phyloP scores from a whole-genome alignment of 148 eudicot species.

The Beta vulgaris region DNA sequence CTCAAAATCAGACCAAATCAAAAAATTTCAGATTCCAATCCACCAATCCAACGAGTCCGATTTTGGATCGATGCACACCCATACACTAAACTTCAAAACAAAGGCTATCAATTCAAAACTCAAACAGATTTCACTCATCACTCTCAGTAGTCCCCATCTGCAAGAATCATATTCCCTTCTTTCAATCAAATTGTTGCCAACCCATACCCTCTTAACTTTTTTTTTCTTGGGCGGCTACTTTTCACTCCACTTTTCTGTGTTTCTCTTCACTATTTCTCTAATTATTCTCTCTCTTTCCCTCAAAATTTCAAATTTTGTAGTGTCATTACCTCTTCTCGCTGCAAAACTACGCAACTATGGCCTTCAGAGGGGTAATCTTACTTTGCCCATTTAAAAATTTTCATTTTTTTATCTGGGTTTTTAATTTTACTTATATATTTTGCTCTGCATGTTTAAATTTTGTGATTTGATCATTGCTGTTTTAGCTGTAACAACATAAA shows the following conservation, averaged over 20 bases:
- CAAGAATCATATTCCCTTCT: background rate
- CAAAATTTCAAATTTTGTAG: background rate
- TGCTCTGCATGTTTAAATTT: slow-evolving; percentile 3
- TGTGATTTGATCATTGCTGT: background rate
- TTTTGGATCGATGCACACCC: no score
- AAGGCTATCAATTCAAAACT: background rate
- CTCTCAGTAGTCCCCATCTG: slow-evolving; percentile 1
- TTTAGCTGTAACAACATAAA: background rate
- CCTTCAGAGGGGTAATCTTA: slow-evolving; percentile 48
- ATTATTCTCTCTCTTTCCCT: slow-evolving; percentile 7
- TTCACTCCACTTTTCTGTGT: background rate
- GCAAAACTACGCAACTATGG: slow-evolving; percentile 43
- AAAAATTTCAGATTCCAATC: no score
- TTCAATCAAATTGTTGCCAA: background rate
- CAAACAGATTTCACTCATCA: background rate
- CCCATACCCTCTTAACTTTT: background rate
- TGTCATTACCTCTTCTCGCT: slow-evolving; percentile 10
- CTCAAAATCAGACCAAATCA: no score
- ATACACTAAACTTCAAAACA: background rate
- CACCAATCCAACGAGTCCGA: no score
- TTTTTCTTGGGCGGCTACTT: slow-evolving; percentile 9
- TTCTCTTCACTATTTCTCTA: background rate
- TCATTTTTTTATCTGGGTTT: background rate
- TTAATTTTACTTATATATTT: background rate
- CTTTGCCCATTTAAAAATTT: background rate